Evolutionary conservation across 164 flowering plant species (phyloP).

Genomic region (Tetracentron sinense): DNA sequence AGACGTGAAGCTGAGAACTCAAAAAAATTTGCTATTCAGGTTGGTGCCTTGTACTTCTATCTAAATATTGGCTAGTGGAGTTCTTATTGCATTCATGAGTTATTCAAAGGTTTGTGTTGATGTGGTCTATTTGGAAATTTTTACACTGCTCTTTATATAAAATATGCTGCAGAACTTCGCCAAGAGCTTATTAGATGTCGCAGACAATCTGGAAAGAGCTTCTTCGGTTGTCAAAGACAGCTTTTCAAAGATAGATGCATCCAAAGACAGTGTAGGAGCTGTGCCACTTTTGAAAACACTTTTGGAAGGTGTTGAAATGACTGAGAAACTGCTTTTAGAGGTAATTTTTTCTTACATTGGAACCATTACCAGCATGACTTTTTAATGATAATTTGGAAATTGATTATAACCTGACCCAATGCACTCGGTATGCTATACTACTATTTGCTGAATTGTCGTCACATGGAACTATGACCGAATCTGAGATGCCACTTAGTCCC

Average conservation of each 20-base stretch:
- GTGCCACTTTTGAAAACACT: conserved; percentile 74
- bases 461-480: no score
- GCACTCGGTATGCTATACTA: background rate
- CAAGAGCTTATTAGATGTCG: conserved; percentile 80
- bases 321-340: conserved; percentile 85
- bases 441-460: no score
- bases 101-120: background rate
- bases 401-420: background rate
- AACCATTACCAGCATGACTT: background rate
- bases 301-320: conserved; percentile 94
- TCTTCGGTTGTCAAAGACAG: conserved; percentile 80
- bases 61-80: background rate
- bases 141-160: background rate
- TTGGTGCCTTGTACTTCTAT: conserved; percentile 10
- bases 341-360: conserved; percentile 26
- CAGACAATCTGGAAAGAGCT: conserved; percentile 91
- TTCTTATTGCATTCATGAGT: background rate
- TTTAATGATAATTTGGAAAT: no score
- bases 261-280: conserved; percentile 60
- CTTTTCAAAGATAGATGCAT: conserved; percentile 60
- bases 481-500: no score
- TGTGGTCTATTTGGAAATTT: background rate
- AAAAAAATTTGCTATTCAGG: conserved; percentile 91
- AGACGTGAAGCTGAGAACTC: conserved; percentile 82
- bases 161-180: conserved; percentile 68